phyloP scores from a whole-genome alignment of 306 rosid species.

The Comarum palustre region DNA sequence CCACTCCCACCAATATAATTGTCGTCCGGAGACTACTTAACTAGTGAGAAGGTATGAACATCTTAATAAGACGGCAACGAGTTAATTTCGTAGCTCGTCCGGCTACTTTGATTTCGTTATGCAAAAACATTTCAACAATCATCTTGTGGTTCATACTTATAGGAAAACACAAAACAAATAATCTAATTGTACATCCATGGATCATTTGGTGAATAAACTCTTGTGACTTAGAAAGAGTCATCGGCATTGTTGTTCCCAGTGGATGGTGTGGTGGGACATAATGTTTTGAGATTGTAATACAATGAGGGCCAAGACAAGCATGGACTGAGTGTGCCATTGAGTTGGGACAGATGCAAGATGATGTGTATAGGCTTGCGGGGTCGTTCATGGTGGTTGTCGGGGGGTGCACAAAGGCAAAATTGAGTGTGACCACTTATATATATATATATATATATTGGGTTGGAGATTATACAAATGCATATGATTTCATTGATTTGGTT shows the following conservation, averaged over 20 bases:
- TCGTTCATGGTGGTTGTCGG: conserved; percentile 67
- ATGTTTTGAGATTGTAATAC: conserved; percentile 42
- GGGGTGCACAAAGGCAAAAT: conserved; percentile 41
- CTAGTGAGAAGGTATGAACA: background rate
- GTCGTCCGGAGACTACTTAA: background rate
- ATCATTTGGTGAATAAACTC: background rate
- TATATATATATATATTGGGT: conserved; percentile 35
- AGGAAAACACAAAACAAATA: background rate
- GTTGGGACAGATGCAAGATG: conserved; percentile 73
- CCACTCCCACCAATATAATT: background rate
- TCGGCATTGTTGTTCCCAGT: conserved; percentile 37
- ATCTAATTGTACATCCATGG: too few species aligned
- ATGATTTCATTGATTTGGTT: conserved; percentile 26
- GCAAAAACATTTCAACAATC: background rate
- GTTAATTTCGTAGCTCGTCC: background rate
- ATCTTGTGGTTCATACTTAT: background rate
- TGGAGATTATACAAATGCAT: conserved; percentile 27
- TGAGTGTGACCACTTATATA: conserved; percentile 62
- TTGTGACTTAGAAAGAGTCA: background rate
- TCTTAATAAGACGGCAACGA: background rate
- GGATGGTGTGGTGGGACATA: conserved; percentile 48
- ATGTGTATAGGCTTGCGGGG: conserved; percentile 49
- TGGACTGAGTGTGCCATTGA: conserved; percentile 52
- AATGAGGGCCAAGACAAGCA: conserved; percentile 28
- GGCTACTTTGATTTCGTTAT: background rate